Evolutionary conservation across 768 basidiomycete species (phyloP), one percentile per base, ranked within the genome.

Genomic region (Leucogyrophana mollusca): DNA sequence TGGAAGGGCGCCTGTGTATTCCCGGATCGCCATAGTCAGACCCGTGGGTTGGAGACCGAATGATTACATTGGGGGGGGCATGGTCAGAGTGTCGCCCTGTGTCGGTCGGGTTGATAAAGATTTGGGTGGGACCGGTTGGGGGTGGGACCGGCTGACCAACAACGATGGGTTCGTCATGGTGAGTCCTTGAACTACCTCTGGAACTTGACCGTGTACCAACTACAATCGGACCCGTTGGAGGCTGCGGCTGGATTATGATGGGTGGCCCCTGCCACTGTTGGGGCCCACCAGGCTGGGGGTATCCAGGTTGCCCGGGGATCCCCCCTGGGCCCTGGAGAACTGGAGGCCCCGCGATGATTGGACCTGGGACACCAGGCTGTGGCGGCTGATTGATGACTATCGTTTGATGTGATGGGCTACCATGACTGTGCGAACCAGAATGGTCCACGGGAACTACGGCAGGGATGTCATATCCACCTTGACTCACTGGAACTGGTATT

Each of bases 251-350:
- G 13, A 59, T 40, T n/a, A 56, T 21, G 37, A 58, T 48, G 21
- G 62, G 50, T 37, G 56, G 43, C 34, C 54, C 30, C 9, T 64
- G 63, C 43, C 59, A 54, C 17, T 39, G 56, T n/a, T 30, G 59
- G 23, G 49, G 55, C 13, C 50, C 48, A 20, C 43, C 35, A 27
- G 30, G 54, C 9, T 54, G 14, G 27, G 62, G 20, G 14, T 65
- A 33, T 4, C 52, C 30, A 46, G 56, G 56, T 4, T 21, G 7
- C 42, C 61, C 54, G 7, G 61, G 62, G 21, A 49, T 1, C 52
- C 1, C 24, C 5, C 5, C 14, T 43, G 43, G 32, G 3, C 37
- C 22, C 18, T 32, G 50, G 17, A n/a, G n/a, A 14, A 49, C 45
- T 4, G 62, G 62, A 3, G 53, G 53, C 9, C 65, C 49, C 27